phyloP scores from a whole-genome alignment of 2,329 filamentous ascomycete genomes.

The Blastomyces parvus region DNA sequence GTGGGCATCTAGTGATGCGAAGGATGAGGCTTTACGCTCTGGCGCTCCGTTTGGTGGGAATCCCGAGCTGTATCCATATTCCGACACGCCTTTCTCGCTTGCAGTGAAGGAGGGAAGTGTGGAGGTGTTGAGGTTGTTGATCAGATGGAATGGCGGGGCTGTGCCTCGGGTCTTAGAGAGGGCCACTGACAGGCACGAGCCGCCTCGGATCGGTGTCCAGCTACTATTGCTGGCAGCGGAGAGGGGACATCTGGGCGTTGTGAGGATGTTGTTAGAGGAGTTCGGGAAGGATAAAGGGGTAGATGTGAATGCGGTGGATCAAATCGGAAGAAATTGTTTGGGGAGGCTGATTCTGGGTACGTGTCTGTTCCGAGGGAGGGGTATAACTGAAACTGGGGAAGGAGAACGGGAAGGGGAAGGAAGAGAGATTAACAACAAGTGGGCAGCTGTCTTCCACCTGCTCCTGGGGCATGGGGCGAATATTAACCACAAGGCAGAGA shows the following conservation, averaged over 20 bases:
- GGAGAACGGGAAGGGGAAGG: background rate
- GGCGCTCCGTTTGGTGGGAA: no score
- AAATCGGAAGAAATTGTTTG: background rate
- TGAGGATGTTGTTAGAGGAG: background rate
- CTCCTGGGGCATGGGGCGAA: background rate
- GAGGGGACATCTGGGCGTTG: background rate
- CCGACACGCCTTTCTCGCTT: background rate
- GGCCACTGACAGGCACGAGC: no score
- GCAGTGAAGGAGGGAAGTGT: background rate
- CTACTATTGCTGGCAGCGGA: background rate
- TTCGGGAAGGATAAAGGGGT: background rate
- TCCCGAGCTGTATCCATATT: background rate
- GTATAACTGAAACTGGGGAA: background rate
- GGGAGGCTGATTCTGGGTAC: background rate
- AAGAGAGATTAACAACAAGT: background rate
- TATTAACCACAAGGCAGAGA: background rate
- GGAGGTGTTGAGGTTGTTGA: background rate
- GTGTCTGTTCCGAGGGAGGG: background rate
- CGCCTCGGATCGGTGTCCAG: background rate
- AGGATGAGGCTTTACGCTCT: no score
- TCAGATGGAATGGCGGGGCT: background rate
- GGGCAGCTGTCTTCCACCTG: background rate
- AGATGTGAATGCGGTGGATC: background rate
- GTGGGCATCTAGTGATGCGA: no score
- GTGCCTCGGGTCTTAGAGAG: background rate